phyloP scores from a whole-genome alignment of 164 flowering plant genomes.

The Liquidambar formosana region DNA sequence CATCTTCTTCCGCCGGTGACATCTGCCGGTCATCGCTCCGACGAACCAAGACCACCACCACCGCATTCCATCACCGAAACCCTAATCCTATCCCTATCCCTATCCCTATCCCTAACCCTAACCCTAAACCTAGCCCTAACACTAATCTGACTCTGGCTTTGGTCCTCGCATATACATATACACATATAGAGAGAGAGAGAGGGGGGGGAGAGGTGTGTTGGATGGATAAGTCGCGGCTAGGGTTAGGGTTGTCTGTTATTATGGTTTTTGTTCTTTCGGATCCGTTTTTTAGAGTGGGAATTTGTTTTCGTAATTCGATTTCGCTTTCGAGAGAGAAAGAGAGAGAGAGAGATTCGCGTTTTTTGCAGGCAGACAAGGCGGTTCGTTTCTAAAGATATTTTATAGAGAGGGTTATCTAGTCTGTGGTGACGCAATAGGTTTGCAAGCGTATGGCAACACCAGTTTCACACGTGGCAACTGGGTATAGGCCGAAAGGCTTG shows the following conservation, averaged over 20 bases:
- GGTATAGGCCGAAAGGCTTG: too few relatives aligned
- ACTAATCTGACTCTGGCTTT: constrained; percentile 5
- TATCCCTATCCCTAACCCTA: constrained; percentile 24
- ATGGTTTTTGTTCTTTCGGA: constrained; percentile 26
- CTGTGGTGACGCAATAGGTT: too few relatives aligned
- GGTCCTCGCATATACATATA: neutral
- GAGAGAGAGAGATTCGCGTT: constrained; percentile 27
- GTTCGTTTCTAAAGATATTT: neutral
- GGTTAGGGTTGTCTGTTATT: constrained; percentile 39
- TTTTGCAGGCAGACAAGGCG: constrained; percentile 27
- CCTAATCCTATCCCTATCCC: constrained; percentile 33
- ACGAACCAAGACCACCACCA: constrained; percentile 22
- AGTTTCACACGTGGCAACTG: too few relatives aligned
- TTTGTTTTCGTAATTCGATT: constrained; percentile 19
- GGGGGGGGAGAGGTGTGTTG: neutral
- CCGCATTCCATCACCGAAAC: constrained; percentile 39
- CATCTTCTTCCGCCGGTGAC: constrained; percentile 57
- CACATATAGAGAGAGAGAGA: neutral
- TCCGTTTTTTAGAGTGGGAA: constrained; percentile 25
- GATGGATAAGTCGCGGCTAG: constrained; percentile 24
- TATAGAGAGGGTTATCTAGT: too few relatives aligned
- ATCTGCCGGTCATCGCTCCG: constrained; percentile 53
- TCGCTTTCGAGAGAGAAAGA: constrained; percentile 11
- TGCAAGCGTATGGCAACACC: too few relatives aligned
- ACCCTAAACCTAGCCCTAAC: constrained; percentile 35